Conservation (phyloP, 2,329 filamentous ascomycete genomes). For the Chrysosporium keratinophilum region DNA sequence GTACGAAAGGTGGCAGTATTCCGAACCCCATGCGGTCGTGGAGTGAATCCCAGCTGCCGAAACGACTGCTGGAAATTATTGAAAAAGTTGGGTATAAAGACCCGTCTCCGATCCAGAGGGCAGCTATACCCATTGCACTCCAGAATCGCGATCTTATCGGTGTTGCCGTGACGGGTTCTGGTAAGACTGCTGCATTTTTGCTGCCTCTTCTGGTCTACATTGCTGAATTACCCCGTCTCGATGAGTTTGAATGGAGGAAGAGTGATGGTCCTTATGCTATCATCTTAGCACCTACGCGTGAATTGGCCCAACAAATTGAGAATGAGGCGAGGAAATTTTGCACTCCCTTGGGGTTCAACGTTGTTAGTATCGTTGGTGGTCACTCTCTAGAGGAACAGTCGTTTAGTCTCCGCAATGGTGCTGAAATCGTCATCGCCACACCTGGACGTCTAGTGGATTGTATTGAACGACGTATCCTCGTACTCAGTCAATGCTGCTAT, state of each 20-base stretch:
- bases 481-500: slow-evolving; percentile 94
- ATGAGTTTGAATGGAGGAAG: slow-evolving; percentile 70
- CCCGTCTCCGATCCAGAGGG: slow-evolving; percentile 82
- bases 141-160: slow-evolving; percentile 94
- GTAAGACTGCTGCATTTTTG: slow-evolving; percentile 93
- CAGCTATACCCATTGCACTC: slow-evolving; percentile 87
- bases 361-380: slow-evolving; percentile 95
- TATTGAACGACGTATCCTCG: slow-evolving; percentile 82
- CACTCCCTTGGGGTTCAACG: slow-evolving; percentile 77
- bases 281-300: slow-evolving; percentile 89
- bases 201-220: slow-evolving; percentile 92
- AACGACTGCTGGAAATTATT: slow-evolving; percentile 68
- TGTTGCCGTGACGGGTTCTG: slow-evolving; percentile 94
- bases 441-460: slow-evolving; percentile 95
- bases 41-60: slow-evolving; percentile 72
- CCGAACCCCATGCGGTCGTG: slow-evolving; percentile 95
- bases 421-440: slow-evolving; percentile 97
- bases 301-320: slow-evolving; percentile 96
- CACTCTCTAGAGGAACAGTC: slow-evolving; percentile 91
- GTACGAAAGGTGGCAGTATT: slow-evolving; percentile 81
- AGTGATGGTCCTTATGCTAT: slow-evolving; percentile 97
- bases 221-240: slow-evolving; percentile 72
- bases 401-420: slow-evolving; percentile 78
- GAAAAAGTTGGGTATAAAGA: slow-evolving; percentile 80
- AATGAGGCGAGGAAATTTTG: slow-evolving; percentile 89